phyloP scores from a whole-genome alignment of 2,329 filamentous ascomycete genomes.

The Thyridium curvatum region DNA sequence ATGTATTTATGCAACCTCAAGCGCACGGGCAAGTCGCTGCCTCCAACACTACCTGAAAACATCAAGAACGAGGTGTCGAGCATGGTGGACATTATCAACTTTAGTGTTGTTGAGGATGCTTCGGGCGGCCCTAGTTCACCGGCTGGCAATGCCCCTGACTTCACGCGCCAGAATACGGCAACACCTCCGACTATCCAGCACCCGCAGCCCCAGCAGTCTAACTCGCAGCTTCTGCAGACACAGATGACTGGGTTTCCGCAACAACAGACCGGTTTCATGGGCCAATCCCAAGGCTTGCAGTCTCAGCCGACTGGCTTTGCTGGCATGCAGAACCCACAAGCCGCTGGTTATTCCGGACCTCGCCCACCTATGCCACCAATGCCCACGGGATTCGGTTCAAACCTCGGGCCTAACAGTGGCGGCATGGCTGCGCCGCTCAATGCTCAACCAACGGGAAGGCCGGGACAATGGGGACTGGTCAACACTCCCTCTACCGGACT shows the following conservation, averaged over 20 bases:
- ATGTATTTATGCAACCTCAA: constrained; percentile 98
- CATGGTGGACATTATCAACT: constrained; percentile 99
- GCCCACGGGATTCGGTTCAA: constrained; percentile 59
- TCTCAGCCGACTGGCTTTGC: constrained; percentile 66
- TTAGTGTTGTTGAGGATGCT: constrained; percentile 72
- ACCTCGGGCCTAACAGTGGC: constrained; percentile 39
- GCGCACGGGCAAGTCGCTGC: constrained; percentile 79
- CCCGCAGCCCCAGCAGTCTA: constrained; percentile 70
- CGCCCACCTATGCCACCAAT: constrained; percentile 87
- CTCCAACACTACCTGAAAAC: constrained; percentile 68
- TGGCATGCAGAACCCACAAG: constrained; percentile 60
- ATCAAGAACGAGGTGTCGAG: constrained; percentile 96
- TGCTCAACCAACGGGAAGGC: constrained; percentile 86
- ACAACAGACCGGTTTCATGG: constrained; percentile 50
- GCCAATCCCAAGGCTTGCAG: constrained; percentile 54
- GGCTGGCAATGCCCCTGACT: constrained; percentile 63
- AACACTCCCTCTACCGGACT: constrained; percentile 86
- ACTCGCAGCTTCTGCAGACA: constrained; percentile 53
- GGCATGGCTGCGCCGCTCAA: constrained; percentile 68
- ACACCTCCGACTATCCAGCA: constrained; percentile 55
- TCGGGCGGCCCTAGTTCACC: constrained; percentile 33
- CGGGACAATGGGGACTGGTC: constrained; percentile 97
- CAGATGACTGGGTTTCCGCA: constrained; percentile 65
- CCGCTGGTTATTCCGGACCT: constrained; percentile 75
- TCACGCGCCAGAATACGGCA: constrained; percentile 48